Percentiles rank a stretch among this genome's conserved stretches.
Evolutionary conservation across 805 yeast genomes (phyloP).

Genomic region (Grigorovia jiainica): DNA sequence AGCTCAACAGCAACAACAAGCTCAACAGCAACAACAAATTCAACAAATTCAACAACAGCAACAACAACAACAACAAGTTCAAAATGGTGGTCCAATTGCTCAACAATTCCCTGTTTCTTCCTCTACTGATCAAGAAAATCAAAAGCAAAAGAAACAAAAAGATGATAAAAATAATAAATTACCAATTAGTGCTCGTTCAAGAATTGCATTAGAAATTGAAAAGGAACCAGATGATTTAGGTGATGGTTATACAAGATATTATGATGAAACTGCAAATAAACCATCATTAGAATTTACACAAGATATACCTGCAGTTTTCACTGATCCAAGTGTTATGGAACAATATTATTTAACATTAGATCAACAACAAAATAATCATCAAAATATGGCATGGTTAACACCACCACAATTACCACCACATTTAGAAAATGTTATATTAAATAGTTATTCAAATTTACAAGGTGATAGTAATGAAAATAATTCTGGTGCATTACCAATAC

Average conservation of each 20-base stretch:
- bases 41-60: slow-evolving; percentile 2
- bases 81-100: neutral
- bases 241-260: slow-evolving; percentile 66
- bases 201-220: slow-evolving; percentile 35
- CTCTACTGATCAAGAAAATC: neutral
- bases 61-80: slow-evolving; percentile 2
- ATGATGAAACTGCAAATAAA: slow-evolving; percentile 41
- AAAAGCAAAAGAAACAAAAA: slow-evolving; percentile 2
- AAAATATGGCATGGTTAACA: slow-evolving; percentile 55
- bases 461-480: slow-evolving; percentile 48
- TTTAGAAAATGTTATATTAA: slow-evolving; percentile 84
- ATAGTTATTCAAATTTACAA: slow-evolving; percentile 42
- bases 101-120: slow-evolving; percentile 1
- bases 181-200: slow-evolving; percentile 37
- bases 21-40: slow-evolving; percentile 4
- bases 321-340: slow-evolving; percentile 82
- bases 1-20: neutral
- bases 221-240: slow-evolving; percentile 59
- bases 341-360: slow-evolving; percentile 73
- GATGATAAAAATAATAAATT: slow-evolving; percentile 2
- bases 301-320: slow-evolving; percentile 73
- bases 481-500: slow-evolving; percentile 83
- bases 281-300: slow-evolving; percentile 39
- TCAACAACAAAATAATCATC: slow-evolving; percentile 50
- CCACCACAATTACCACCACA: slow-evolving; percentile 98